Conservation (phyloP, 768 basidiomycete genomes). For the Kwoniella europaea region DNA sequence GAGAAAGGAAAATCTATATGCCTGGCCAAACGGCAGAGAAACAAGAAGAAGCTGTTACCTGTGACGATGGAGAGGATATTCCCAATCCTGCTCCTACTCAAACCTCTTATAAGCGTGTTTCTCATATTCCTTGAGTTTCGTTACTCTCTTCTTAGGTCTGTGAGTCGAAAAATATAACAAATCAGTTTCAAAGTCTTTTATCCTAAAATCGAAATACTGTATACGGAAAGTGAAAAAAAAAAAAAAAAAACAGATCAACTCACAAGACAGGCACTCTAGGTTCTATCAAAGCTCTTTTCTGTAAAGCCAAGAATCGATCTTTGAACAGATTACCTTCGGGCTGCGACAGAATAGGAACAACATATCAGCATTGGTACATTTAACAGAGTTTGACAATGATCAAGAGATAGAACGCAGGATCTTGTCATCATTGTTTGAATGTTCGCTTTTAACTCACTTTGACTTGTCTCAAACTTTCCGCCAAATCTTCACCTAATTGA, state of each 20-base stretch:
- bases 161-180: neutral
- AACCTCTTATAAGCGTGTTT: conserved; percentile 60
- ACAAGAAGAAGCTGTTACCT: neutral
- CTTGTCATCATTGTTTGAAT: no score
- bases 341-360: conserved; percentile 58
- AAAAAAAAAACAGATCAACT: conserved; percentile 30
- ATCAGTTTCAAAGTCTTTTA: conserved; percentile 7
- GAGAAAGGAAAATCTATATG: neutral
- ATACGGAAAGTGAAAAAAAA: no score
- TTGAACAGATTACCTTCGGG: conserved; percentile 92
- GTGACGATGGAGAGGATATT: neutral
- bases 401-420: no score
- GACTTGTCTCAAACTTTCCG: conserved; percentile 77
- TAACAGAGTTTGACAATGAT: no score
- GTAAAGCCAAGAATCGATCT: conserved; percentile 83
- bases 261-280: conserved; percentile 81
- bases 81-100: conserved; percentile 30
- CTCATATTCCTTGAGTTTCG: conserved; percentile 57
- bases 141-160: conserved; percentile 41
- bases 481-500: conserved; percentile 87
- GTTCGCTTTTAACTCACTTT: conserved; percentile 67
- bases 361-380: conserved; percentile 1
- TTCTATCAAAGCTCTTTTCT: conserved; percentile 84
- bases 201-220: no score
- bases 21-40: neutral